A percentile compares a stretch with the other conserved stretches of the same genome.
Evolutionary conservation across 192 early-diverging fungal genomes (phyloP).

Genomic region (Backusella sp.): DNA sequence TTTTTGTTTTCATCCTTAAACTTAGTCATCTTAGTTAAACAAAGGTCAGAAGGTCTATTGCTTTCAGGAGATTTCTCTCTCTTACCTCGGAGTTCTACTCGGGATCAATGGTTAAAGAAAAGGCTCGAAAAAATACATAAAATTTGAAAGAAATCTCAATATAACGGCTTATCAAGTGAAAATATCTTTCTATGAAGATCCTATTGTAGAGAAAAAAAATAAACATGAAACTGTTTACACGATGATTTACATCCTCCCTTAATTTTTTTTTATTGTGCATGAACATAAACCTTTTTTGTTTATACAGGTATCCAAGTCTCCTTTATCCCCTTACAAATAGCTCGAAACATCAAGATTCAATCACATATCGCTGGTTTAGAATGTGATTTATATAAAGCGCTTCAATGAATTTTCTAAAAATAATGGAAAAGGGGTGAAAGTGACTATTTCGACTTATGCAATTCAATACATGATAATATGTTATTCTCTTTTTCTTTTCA

Average conservation of each 20-base stretch:
- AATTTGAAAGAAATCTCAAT: neutral
- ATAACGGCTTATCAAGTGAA: neutral
- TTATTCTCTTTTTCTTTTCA: neutral
- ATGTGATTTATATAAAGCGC: constrained; percentile 4
- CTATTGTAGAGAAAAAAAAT: neutral
- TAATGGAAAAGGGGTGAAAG: neutral
- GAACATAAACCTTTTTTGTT: neutral
- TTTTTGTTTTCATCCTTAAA: neutral
- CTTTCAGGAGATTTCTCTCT: neutral
- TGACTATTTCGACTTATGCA: neutral
- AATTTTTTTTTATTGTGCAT: neutral
- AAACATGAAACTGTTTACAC: neutral
- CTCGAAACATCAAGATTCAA: neutral
- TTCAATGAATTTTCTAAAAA: neutral
- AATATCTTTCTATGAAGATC: neutral
- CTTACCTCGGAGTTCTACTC: neutral
- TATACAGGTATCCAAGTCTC: neutral
- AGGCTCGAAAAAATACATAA: neutral
- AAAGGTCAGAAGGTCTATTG: neutral
- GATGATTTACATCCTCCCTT: neutral
- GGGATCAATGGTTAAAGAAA: neutral
- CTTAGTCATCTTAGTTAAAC: neutral
- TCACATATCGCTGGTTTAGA: neutral
- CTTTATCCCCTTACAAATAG: constrained; percentile 3
- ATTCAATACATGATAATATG: neutral